A percentile compares a stretch with the other conserved stretches of the same genome.
phyloP scores from a whole-genome alignment of 192 early-diverging fungal genomes.

The Coemansia pectinata region DNA sequence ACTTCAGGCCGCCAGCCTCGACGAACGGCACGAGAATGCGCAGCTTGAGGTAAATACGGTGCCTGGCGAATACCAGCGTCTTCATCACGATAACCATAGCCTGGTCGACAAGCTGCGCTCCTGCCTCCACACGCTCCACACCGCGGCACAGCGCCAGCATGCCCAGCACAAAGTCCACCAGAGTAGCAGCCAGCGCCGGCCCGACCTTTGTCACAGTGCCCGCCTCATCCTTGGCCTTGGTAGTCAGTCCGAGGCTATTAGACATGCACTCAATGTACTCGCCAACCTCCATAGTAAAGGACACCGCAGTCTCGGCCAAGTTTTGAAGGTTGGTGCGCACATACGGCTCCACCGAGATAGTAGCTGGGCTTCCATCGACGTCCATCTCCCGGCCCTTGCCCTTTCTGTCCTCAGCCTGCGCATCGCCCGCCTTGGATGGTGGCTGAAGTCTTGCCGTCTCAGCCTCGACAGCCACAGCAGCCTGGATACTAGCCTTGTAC shows the following conservation, averaged over 20 bases:
- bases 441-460: constrained; percentile 13
- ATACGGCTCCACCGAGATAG: constrained; percentile 19
- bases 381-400: constrained; percentile 34
- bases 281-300: constrained; percentile 37
- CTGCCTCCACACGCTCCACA: constrained; percentile 20
- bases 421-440: constrained; percentile 10
- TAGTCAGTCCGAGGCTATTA: constrained; percentile 38
- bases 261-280: constrained; percentile 54
- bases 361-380: constrained; percentile 17
- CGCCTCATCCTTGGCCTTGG: constrained; percentile 12
- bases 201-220: constrained; percentile 17
- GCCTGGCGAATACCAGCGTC: constrained; percentile 47
- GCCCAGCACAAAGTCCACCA: constrained; percentile 27
- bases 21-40: constrained; percentile 41
- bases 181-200: constrained; percentile 10
- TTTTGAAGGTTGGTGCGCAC: constrained; percentile 31
- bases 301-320: constrained; percentile 38
- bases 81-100: constrained; percentile 47
- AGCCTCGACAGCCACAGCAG: constrained; percentile 43
- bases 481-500: constrained; percentile 28
- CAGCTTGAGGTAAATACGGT: constrained; percentile 51
- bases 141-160: constrained; percentile 21
- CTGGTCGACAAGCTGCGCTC: constrained; percentile 47
- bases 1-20: constrained; percentile 26
- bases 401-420: constrained; percentile 10